phyloP scores from a whole-genome alignment of 2,329 filamentous ascomycete species.

The Neurospora sp. region DNA sequence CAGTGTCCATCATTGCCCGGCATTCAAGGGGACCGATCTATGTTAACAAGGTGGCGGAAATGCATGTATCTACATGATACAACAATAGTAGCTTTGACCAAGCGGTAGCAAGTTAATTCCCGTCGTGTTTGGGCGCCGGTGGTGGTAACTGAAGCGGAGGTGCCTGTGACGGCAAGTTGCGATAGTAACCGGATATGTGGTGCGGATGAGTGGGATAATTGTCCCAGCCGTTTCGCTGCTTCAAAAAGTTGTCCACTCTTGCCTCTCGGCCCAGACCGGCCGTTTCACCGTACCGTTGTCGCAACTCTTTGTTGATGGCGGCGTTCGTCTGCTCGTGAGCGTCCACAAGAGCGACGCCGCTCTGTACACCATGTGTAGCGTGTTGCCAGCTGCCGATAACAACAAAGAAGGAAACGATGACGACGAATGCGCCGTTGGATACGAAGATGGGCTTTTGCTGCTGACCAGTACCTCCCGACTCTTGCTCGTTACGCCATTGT shows the following conservation, averaged over 20 bases:
- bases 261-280: constrained; percentile 47
- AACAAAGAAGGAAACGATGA: constrained; percentile 59
- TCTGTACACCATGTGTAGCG: constrained; percentile 55
- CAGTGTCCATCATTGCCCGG: neutral
- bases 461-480: constrained; percentile 30
- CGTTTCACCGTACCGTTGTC: constrained; percentile 40
- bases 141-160: neutral
- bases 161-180: neutral
- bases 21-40: neutral
- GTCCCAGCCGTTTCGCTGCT: constrained; percentile 49
- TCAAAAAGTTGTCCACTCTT: constrained; percentile 68
- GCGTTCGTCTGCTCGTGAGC: constrained; percentile 56
- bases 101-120: neutral
- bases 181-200: neutral
- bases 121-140: neutral
- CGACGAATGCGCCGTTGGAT: constrained; percentile 69
- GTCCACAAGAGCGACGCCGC: constrained; percentile 53
- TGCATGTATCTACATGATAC: neutral
- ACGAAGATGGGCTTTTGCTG: constrained; percentile 53
- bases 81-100: neutral
- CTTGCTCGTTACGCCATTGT: constrained; percentile 39
- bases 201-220: constrained; percentile 8
- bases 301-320: constrained; percentile 52
- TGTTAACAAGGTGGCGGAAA: neutral
- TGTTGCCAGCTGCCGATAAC: constrained; percentile 64